phyloP scores from a whole-genome alignment of 1,284 basidiomycete genomes.

The Leccinum insigne region DNA sequence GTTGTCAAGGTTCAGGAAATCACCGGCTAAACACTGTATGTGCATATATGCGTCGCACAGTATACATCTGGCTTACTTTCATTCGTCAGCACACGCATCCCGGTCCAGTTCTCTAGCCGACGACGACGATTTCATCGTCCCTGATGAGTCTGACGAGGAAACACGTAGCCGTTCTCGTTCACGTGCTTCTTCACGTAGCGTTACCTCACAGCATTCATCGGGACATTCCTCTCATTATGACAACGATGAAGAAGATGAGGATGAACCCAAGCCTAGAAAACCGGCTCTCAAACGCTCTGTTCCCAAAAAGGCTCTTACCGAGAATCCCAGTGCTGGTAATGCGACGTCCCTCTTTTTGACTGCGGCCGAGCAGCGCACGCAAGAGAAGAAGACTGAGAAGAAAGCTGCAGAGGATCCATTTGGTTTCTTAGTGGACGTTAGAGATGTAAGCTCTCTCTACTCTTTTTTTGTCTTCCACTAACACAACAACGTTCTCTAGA shows the following conservation, averaged over 20 bases:
- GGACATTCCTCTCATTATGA: conserved; percentile 29
- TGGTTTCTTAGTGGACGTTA: conserved; percentile 75
- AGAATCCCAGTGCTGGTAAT: conserved; percentile 20
- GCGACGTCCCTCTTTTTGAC: conserved; percentile 66
- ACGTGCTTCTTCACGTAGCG: conserved; percentile 39
- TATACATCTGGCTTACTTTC: conserved; percentile 5
- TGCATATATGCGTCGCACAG: conserved; percentile 6
- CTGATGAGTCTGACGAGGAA: conserved; percentile 58
- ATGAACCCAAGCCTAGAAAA: conserved; percentile 40
- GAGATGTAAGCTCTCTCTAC: conserved; percentile 56
- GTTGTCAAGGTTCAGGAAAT: conserved; percentile 66
- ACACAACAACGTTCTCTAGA: conserved; percentile 46
- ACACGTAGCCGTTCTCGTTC: conserved; percentile 41
- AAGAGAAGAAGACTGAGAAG: conserved; percentile 81
- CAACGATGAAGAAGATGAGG: conserved; percentile 31
- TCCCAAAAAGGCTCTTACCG: conserved; percentile 29
- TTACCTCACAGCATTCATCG: conserved; percentile 45
- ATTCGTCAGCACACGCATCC: conserved; percentile 35
- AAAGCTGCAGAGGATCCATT: conserved; percentile 82
- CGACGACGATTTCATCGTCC: conserved; percentile 69
- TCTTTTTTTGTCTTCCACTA: background rate
- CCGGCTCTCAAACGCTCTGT: conserved; percentile 26
- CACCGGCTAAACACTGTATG: conserved; percentile 52
- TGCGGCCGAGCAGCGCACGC: conserved; percentile 79
- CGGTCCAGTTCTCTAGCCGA: conserved; percentile 39